Evolutionary conservation across 306 rosid genomes (phyloP), one percentile per base, ranked within the genome.

Genomic region (Vigna unguiculata): DNA sequence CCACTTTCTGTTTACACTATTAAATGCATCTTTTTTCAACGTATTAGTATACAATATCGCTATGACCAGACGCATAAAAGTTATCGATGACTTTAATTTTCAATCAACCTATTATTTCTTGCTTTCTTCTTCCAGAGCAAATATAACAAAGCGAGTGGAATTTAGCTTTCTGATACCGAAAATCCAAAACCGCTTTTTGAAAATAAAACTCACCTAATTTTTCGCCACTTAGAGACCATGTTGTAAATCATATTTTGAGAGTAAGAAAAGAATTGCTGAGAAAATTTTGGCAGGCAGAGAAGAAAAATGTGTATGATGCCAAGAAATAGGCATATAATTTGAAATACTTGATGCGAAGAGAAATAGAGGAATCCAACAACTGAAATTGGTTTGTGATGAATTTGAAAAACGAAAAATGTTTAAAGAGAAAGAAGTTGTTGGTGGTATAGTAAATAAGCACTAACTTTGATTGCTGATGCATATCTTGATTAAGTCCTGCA

Each of bases 401-500:
- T 86, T 63, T 85, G 41, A 41, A 46, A 46, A 20, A 46, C 19
- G 19, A 47, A 16, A 2, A 59, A 67, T 10, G 17, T 16, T 45
- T 51, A 7, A 69, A 9, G 74, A 19, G 9, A 19, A 47, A 65
- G 20, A 69, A n/a, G 53, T 53, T 53, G 1, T 28, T 53, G 43
- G 74, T 32, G 75, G 75, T 80, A 61, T 69, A 38, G 80, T 74
- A 74, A 86, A 66, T 78, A 76, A 81, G 83, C 85, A 86, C 81
- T 78, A 85, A 71, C 46, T 84, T 87, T 91, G 64, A 78, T 83
- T 65, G 82, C 83, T 84, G 67, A 85, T 87, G 84, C 85, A 82
- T 82, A 83, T 89, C 83, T 90, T 69, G 78, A 81, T 81, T 80
- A 63, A 54, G 75, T 78, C 84, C 82, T 77, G 78, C 82, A 72